phyloP scores from a whole-genome alignment of 2,329 filamentous ascomycete genomes.

The Fusarium decemcellulare region DNA sequence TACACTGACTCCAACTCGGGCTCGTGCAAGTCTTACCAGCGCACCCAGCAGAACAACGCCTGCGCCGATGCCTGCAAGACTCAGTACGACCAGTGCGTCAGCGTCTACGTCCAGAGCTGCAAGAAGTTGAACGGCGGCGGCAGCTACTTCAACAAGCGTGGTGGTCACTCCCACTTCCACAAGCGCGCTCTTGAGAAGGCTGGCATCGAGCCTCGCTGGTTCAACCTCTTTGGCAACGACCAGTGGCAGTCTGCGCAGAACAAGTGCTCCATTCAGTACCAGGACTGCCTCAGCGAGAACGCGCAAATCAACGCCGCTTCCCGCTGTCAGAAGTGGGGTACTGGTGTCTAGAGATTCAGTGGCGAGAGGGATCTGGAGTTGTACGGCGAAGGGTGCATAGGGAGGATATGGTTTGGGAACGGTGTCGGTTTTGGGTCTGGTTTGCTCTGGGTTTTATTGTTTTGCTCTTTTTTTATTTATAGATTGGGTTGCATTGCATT shows the following conservation, averaged over 20 bases:
- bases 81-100: constrained; percentile 64
- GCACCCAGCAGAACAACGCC: constrained; percentile 54
- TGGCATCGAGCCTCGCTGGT: constrained; percentile 44
- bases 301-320: constrained; percentile 51
- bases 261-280: constrained; percentile 66
- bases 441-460: constrained; percentile 8
- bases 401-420: background rate
- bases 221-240: constrained; percentile 50
- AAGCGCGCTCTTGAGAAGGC: constrained; percentile 45
- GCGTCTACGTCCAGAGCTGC: constrained; percentile 66
- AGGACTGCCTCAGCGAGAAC: constrained; percentile 63
- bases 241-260: constrained; percentile 49
- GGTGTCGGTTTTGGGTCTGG: background rate
- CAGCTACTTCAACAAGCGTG: constrained; percentile 37
- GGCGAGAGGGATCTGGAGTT: constrained; percentile 3
- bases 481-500: constrained; percentile 22
- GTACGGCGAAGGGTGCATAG: background rate
- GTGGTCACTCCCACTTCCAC: constrained; percentile 39
- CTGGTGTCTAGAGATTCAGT: constrained; percentile 32
- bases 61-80: constrained; percentile 68
- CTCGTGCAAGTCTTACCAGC: constrained; percentile 61
- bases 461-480: constrained; percentile 5
- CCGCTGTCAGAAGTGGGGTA: constrained; percentile 58
- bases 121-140: constrained; percentile 49
- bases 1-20: constrained; percentile 61